Evolutionary conservation across 257 asterid species (phyloP).

Genomic region (Osmanthus fragrans): DNA sequence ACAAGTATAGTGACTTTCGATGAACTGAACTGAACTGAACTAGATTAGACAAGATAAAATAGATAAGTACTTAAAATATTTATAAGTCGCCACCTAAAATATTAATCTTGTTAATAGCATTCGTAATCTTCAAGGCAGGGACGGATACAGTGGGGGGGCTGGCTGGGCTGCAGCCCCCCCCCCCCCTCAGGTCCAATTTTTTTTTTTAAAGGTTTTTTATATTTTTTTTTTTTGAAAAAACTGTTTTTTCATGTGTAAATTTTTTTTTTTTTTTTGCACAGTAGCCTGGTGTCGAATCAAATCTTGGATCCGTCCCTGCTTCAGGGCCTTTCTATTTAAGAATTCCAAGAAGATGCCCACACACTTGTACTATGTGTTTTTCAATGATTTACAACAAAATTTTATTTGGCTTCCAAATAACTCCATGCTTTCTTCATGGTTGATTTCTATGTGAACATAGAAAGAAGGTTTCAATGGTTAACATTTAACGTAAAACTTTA

Average conservation of each 20-base stretch:
- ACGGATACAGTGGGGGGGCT: too few species aligned
- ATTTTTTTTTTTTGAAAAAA: too few species aligned
- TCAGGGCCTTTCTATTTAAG: not conserved
- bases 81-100: not conserved
- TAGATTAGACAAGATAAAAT: not conserved
- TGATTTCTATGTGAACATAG: not conserved
- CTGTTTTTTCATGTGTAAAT: too few species aligned
- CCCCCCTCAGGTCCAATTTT: too few species aligned
- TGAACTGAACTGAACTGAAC: not conserved
- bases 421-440: not conserved
- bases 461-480: not conserved
- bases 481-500: not conserved
- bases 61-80: not conserved
- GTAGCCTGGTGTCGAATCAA: too few species aligned
- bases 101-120: not conserved
- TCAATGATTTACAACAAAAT: too few species aligned
- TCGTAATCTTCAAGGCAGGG: too few species aligned
- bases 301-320: too few species aligned
- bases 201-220: too few species aligned
- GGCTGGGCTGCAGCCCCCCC: too few species aligned
- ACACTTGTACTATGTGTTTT: not conserved
- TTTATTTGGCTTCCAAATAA: too few species aligned
- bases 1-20: not conserved
- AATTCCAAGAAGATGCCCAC: not conserved
- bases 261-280: too few species aligned